Conservation (phyloP, 495 filamentous ascomycete species). For the Xylaria acuta region DNA sequence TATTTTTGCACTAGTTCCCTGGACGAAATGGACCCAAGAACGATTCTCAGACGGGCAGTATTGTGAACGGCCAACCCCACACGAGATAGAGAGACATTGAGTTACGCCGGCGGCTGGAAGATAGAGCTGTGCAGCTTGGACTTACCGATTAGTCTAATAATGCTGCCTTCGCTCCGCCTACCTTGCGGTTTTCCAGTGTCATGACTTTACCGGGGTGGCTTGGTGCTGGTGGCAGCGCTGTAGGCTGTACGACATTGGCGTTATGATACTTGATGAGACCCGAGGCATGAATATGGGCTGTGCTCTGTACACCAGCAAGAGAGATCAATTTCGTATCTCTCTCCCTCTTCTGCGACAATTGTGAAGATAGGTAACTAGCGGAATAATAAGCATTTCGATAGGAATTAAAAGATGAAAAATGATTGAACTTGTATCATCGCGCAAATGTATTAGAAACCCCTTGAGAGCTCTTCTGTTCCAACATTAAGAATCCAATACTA, state of each 20-base stretch:
- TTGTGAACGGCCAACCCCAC: slow-evolving; percentile 35
- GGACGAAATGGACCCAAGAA: slow-evolving; percentile 52
- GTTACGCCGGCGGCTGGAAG: background rate
- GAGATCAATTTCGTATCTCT: background rate
- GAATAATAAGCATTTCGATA: background rate
- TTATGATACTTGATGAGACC: slow-evolving; percentile 11
- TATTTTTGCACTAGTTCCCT: slow-evolving; percentile 40
- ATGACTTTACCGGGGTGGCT: background rate
- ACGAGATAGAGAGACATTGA: slow-evolving; percentile 30
- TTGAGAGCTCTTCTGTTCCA: background rate
- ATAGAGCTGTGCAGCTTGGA: background rate
- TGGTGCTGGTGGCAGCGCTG: background rate
- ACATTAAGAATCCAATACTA: background rate
- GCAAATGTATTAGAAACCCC: background rate
- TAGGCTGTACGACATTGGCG: background rate
- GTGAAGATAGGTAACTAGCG: slow-evolving; percentile 3
- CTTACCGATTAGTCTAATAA: background rate
- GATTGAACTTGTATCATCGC: background rate
- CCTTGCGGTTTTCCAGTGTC: background rate
- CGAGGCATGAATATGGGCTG: background rate
- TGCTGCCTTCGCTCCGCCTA: background rate
- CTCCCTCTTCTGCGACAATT: slow-evolving; percentile 27
- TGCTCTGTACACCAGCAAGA: slow-evolving; percentile 13
- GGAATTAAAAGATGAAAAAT: background rate
- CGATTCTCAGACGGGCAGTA: slow-evolving; percentile 43